Conservation (phyloP, 805 yeast genomes). For the Ogataea kodamae region DNA sequence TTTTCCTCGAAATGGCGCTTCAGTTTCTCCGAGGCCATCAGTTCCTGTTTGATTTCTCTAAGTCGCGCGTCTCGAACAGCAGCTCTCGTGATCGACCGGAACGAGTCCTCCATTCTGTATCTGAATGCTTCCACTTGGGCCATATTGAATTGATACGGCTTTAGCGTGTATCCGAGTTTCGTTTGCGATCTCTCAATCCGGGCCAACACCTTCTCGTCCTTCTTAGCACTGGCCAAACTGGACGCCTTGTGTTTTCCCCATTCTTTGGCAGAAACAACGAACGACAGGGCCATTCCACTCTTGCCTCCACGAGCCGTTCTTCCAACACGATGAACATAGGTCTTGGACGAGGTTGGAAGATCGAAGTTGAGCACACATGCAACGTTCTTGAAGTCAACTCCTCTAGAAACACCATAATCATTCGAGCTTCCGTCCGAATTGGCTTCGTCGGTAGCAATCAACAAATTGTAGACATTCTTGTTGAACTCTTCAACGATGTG, state of each 20-base stretch:
- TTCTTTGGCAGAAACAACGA: conserved; percentile 78
- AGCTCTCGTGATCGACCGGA: conserved; percentile 86
- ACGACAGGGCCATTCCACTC: conserved; percentile 90
- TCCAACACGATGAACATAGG: conserved; percentile 92
- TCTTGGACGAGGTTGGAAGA: conserved; percentile 81
- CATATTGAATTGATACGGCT: conserved; percentile 89
- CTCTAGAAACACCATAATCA: conserved; percentile 94
- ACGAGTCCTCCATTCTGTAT: conserved; percentile 95
- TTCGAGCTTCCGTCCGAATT: conserved; percentile 41
- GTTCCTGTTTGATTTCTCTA: conserved; percentile 81
- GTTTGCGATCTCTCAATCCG: conserved; percentile 76
- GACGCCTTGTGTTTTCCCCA: conserved; percentile 89
- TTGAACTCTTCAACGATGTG: conserved; percentile 96
- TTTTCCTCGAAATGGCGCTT: conserved; percentile 95
- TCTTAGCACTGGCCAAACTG: conserved; percentile 60
- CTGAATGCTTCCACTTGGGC: conserved; percentile 93
- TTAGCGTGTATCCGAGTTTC: conserved; percentile 66
- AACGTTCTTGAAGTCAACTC: conserved; percentile 93
- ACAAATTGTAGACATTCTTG: conserved; percentile 76
- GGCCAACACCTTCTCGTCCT: conserved; percentile 80
- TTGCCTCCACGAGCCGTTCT: conserved; percentile 98
- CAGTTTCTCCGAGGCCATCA: conserved; percentile 82
- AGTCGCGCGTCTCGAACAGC: conserved; percentile 92
- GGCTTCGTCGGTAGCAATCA: conserved; percentile 94
- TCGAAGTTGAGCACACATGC: conserved; percentile 96